These are phyloP conservation scores for Nigrograna mackinnonii DNA, from an alignment of 2,329 filamentous ascomycete genomes.

Conservation along the genomic window DNA sequence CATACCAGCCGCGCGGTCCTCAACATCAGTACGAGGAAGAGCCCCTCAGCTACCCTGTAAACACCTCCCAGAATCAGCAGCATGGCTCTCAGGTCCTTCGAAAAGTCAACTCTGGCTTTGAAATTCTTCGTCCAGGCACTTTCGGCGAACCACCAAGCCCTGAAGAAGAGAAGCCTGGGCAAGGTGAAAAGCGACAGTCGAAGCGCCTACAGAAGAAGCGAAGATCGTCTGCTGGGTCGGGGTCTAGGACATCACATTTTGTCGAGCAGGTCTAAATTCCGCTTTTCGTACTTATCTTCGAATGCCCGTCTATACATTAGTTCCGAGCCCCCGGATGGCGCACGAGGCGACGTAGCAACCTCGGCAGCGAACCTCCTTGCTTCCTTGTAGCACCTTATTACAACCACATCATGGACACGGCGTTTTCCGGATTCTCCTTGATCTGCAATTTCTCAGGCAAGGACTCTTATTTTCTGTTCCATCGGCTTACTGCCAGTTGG, in stretches of 20 bases:
- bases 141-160: conserved; percentile 30
- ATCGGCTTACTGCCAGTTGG: no score
- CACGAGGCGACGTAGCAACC: no score
- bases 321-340: no score
- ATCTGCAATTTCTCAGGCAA: no score
- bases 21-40: conserved; percentile 38
- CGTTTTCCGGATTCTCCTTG: no score
- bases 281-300: no score
- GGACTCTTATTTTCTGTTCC: no score
- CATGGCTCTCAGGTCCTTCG: conserved; percentile 40
- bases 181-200: conserved; percentile 36
- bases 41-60: background rate
- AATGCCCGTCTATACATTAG: no score
- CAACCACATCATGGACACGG: no score
- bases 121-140: conserved; percentile 44
- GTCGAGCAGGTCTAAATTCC: conserved; percentile 39
- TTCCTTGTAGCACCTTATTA: no score
- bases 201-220: conserved; percentile 49
- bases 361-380: no score
- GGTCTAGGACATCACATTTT: conserved; percentile 35
- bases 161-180: conserved; percentile 26
- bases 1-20: conserved; percentile 41
- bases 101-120: conserved; percentile 47
- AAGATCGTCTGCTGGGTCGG: conserved; percentile 27
- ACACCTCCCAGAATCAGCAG: conserved; percentile 23